Evolutionary conservation across 805 yeast species (phyloP), one percentile per base, ranked within the genome.

Genomic region (Saccharomycopsis lassenensis): DNA sequence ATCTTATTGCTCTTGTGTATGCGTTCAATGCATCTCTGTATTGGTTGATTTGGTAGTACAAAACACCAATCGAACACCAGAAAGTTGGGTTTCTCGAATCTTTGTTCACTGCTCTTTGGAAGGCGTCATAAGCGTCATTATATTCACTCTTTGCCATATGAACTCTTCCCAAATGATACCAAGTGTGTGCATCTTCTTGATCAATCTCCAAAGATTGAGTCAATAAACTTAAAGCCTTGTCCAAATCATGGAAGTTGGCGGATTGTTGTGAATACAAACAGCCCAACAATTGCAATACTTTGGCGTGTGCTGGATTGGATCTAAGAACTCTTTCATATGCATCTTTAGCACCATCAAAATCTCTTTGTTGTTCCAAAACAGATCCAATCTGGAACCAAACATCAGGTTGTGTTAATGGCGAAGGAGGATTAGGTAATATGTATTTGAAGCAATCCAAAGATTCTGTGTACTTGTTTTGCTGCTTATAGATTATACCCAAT

Each of bases 371-470:
- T 57, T 91, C 98, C 49, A 91, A 69, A 2, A 91, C 97, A 22
- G 86, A 81, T 27, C 98, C 98, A 45, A 91, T 82, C 61, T 91
- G 98, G 63, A 91, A 91, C 97, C 97, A 91, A 37, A 91, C 93
- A 55, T 91, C 98, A 34, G 94, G 85, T 55, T 85, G 95, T 31
- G 96, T 87, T 46, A 91, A 65, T 1, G 98, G 98, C 36, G 85
- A 79, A 1, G 98, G 98, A 0, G 98, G 97, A 58, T 78, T 80
- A 40, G 77, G 67, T 47, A 91, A 61, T 45, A 91, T 91, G 56
- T 89, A 91, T 53, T 85, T 80, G 67, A 91, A 91, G 56, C 97
- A 91, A 56, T 91, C 96, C 41, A 91, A 65, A 2, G 95, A 93
- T 52, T 80, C 82, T 35, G 74, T 72, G 54, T 83, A 69, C 58